A percentile compares a stretch with the other conserved stretches of the same genome.
Evolutionary conservation across 768 basidiomycete species (phyloP).

Genomic region (Leccinum boreale): DNA sequence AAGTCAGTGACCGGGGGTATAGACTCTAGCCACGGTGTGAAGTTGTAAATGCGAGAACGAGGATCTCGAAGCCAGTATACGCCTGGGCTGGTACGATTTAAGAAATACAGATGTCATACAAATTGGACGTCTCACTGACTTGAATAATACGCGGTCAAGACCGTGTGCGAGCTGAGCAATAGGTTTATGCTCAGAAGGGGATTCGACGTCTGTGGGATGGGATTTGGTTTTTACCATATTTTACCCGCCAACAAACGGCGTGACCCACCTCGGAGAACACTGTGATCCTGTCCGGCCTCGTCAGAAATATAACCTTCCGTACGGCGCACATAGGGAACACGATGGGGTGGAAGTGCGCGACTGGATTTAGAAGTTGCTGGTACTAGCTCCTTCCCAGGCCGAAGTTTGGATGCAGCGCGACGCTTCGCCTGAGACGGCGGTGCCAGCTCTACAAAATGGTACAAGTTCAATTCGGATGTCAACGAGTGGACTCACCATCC

Average conservation of each 20-base stretch:
- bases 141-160: constrained; percentile 71
- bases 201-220: constrained; percentile 38
- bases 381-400: constrained; percentile 3
- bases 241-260: not conserved
- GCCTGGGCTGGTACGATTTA: constrained; percentile 56
- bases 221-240: not conserved
- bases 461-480: not conserved
- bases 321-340: constrained; percentile 24
- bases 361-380: not conserved
- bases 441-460: constrained; percentile 7
- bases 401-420: not conserved
- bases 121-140: constrained; percentile 41
- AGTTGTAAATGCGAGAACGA: constrained; percentile 83
- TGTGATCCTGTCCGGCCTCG: not conserved
- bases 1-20: constrained; percentile 82
- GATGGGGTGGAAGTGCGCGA: constrained; percentile 21
- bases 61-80: constrained; percentile 90
- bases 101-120: not conserved
- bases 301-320: constrained; percentile 25
- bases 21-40: constrained; percentile 62
- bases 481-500: constrained; percentile 15
- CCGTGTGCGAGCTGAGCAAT: constrained; percentile 64
- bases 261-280: constrained; percentile 18
- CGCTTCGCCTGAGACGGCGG: constrained; percentile 7
- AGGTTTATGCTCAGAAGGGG: constrained; percentile 45